Conservation (phyloP, 805 yeast genomes). For the Barnettozyma populi region DNA sequence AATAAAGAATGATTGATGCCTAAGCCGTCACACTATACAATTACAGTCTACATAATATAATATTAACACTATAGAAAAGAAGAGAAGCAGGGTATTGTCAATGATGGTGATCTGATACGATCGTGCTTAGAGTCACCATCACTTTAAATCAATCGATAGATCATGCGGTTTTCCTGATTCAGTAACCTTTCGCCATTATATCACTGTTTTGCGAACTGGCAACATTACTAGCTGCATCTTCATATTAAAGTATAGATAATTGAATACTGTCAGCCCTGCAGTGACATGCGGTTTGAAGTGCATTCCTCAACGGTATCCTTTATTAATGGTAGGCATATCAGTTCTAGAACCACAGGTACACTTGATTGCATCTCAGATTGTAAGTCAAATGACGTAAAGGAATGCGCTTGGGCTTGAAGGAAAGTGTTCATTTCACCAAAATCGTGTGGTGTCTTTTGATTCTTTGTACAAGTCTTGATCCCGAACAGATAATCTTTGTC, state of each 20-base stretch:
- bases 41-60: too few relatives aligned
- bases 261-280: not conserved
- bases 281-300: not conserved
- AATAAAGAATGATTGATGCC: too few relatives aligned
- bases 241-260: not conserved
- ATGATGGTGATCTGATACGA: too few relatives aligned
- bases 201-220: not conserved
- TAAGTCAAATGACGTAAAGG: not conserved
- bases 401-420: not conserved
- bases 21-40: too few relatives aligned
- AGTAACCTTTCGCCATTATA: not conserved
- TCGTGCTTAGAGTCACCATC: not conserved
- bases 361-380: too few relatives aligned
- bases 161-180: not conserved
- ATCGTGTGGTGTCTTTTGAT: not conserved
- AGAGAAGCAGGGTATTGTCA: too few relatives aligned
- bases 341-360: not conserved
- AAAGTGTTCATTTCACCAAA: not conserved
- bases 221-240: not conserved
- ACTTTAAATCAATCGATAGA: too few relatives aligned
- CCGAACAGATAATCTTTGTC: not conserved
- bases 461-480: not conserved
- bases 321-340: too few relatives aligned
- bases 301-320: not conserved
- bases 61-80: too few relatives aligned